Evolutionary conservation across 2,329 filamentous ascomycete genomes (phyloP).

Genomic region (Stagonosporopsis chrysanthemi): DNA sequence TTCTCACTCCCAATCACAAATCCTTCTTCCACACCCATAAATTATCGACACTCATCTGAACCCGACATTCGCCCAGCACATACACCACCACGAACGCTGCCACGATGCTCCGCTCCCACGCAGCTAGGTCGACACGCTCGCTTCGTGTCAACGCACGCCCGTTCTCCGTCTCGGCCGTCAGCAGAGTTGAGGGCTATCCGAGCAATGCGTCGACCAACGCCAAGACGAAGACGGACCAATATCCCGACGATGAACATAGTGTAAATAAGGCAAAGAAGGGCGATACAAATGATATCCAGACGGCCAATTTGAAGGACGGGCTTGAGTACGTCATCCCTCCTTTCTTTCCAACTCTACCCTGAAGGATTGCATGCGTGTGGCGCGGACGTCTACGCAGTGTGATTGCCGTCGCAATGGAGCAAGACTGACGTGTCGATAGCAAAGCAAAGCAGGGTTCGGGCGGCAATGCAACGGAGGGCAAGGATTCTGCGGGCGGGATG

Average conservation of each 20-base stretch:
- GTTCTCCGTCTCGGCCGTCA: constrained; percentile 28
- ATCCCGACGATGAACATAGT: constrained; percentile 33
- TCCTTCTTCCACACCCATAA: not conserved
- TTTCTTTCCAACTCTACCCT: not conserved
- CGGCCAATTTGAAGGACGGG: constrained; percentile 37
- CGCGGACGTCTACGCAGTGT: not conserved
- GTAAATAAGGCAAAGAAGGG: constrained; percentile 38
- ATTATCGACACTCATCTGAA: not conserved
- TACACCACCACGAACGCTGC: not conserved
- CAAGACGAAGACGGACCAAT: constrained; percentile 34
- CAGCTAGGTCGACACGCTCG: constrained; percentile 18
- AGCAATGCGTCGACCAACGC: constrained; percentile 29
- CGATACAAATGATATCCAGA: constrained; percentile 47
- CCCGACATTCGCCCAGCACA: not conserved
- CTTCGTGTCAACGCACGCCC: constrained; percentile 15
- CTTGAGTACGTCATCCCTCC: constrained; percentile 42
- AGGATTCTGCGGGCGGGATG: constrained; percentile 48
- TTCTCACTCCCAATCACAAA: not conserved
- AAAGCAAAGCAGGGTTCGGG: constrained; percentile 35
- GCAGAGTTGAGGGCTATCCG: constrained; percentile 23
- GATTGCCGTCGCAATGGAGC: too few species aligned
- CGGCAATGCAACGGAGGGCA: constrained; percentile 51
- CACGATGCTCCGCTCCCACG: constrained; percentile 22
- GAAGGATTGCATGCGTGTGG: not conserved
- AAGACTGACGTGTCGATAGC: constrained; percentile 10